These are phyloP conservation scores for Spirogloea muscicola DNA, from an alignment of 139 green algal genomes.

Conservation along the genomic window DNA sequence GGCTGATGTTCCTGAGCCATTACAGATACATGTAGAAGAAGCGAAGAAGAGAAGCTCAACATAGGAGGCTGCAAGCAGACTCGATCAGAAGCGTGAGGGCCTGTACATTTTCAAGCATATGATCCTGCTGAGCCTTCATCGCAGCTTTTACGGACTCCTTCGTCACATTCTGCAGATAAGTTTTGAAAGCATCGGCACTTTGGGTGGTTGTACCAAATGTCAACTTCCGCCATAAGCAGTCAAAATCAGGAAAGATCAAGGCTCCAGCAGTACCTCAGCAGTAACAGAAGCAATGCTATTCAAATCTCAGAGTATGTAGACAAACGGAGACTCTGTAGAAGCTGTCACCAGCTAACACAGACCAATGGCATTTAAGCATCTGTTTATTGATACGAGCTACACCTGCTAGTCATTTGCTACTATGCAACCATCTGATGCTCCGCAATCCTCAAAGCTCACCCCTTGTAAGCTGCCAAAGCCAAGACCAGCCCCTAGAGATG, in stretches of 20 bases:
- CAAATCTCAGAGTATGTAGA: not conserved
- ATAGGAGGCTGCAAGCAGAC: not conserved
- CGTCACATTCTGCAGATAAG: too few species aligned
- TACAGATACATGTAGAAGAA: not conserved
- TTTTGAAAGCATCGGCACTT: too few species aligned
- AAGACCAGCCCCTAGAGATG: slow-evolving; percentile 20
- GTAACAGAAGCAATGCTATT: not conserved
- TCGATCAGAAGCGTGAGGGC: too few species aligned
- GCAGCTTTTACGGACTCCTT: too few species aligned
- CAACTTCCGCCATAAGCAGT: too few species aligned
- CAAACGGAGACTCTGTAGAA: not conserved
- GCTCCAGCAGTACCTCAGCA: not conserved
- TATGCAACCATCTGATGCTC: not conserved
- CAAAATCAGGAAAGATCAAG: too few species aligned
- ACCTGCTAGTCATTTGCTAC: not conserved
- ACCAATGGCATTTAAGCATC: too few species aligned
- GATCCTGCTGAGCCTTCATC: too few species aligned
- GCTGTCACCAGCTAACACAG: not conserved
- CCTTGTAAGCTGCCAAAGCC: slow-evolving; percentile 24
- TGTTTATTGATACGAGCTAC: too few species aligned
- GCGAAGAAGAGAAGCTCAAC: not conserved
- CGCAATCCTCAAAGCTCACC: not conserved
- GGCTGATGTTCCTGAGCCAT: not conserved
- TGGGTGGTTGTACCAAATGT: too few species aligned
- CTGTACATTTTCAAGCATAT: too few species aligned